Evolutionary conservation across 441 rosid genomes (phyloP), one percentile per base, ranked within the genome.

Genomic region (Populus tomentosa): DNA sequence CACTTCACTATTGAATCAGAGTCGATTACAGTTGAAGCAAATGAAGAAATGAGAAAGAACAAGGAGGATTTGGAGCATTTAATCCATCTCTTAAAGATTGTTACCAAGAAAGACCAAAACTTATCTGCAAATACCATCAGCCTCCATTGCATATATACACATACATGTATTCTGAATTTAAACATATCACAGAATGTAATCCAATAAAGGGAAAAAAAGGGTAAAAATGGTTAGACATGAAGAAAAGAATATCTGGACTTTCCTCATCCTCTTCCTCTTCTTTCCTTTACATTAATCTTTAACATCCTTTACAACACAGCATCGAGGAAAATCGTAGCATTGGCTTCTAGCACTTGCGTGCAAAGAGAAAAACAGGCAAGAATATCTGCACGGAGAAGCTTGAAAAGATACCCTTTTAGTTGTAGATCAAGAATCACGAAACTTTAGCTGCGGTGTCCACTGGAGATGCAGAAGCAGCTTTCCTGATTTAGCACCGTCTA

Each of bases 361-460:
- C 56, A 46, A 38, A 35, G 71, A 33, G 70, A 42, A 53, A 42
- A 18, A 32, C 35, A 30, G 10, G 72, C 59, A 59, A 35, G 7
- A 36, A 21, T 68, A 28, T 46, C 35, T 59, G 13, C 65, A 64
- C n/a, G 32, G 23, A 68, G 73, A 6, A 23, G 35, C 63, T 18
- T 7, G 11, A 13, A 7, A 67, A 36, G 8, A 18, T 20, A 23
- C 0, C 24, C 74, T 67, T 28, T 3, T 6, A 3, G 42, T 63
- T 32, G 0, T 10, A 18, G 2, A 3, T 86, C 83, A 87, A 80
- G 77, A 10, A 36, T 93, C 92, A 10, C 93, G 89, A 70, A 86
- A 87, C 75, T 90, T 82, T 10, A 89, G 85, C 84, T 90, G 92
- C 2, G 94, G 90, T 35, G 91, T 88, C 97, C 99, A 95, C 79